These are phyloP conservation scores for Taiozyma sp. DNA, from an alignment of 1,139 yeast genomes.

Conservation along the genomic window DNA sequence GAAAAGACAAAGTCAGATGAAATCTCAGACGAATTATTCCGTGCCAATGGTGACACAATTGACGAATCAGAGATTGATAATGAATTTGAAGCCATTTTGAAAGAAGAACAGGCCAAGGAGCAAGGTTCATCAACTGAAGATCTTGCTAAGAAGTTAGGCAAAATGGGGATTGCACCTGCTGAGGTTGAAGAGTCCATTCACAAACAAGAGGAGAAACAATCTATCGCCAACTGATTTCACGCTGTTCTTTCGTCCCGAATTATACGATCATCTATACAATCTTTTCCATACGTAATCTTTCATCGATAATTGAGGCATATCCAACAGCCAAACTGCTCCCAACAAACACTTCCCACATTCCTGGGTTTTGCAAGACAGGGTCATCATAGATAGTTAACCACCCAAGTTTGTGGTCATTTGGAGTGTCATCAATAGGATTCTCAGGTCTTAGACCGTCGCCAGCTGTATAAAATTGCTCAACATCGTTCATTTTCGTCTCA, in stretches of 20 bases:
- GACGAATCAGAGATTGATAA: slow-evolving; percentile 34
- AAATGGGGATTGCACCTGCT: slow-evolving; percentile 9
- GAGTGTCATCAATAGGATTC: slow-evolving; percentile 53
- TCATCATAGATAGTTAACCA: slow-evolving; percentile 63
- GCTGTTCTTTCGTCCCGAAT: not conserved
- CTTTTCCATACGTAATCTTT: slow-evolving; percentile 4
- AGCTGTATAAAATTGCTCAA: slow-evolving; percentile 34
- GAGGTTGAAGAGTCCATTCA: not conserved
- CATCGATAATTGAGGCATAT: slow-evolving; percentile 33
- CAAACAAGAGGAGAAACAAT: not conserved
- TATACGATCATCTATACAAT: not conserved
- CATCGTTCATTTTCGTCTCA: not conserved
- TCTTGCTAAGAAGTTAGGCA: slow-evolving; percentile 5
- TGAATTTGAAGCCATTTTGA: slow-evolving; percentile 27
- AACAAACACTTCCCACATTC: slow-evolving; percentile 51
- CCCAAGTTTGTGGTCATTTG: slow-evolving; percentile 55
- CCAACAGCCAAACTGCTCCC: slow-evolving; percentile 55
- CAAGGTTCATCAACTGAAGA: slow-evolving; percentile 5
- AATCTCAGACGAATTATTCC: slow-evolving; percentile 32
- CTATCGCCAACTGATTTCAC: not conserved
- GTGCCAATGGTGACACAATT: slow-evolving; percentile 10
- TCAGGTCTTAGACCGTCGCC: slow-evolving; percentile 52
- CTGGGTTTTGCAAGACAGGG: slow-evolving; percentile 24
- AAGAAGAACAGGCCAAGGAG: slow-evolving; percentile 10
- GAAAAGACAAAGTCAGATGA: slow-evolving; percentile 33